A percentile compares a stretch with the other conserved stretches of the same genome.
Evolutionary conservation across 164 flowering plant genomes (phyloP).

Genomic region (Umbellularia californica): DNA sequence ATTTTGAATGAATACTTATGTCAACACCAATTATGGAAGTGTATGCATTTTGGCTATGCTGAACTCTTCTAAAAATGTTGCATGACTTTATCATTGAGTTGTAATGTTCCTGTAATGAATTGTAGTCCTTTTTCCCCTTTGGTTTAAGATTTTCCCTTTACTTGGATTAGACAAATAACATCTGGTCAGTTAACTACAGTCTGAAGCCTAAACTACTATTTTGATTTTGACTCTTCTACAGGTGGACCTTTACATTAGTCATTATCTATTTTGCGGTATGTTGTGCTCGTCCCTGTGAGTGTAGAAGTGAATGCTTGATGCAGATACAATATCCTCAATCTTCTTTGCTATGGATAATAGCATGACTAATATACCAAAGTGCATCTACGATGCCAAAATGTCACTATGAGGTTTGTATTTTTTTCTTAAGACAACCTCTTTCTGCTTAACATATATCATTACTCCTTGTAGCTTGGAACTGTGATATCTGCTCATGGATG

Average conservation of each 20-base stretch:
- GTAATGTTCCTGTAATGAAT: background rate
- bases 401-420: background rate
- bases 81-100: background rate
- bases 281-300: background rate
- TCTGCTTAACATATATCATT: background rate
- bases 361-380: background rate
- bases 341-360: background rate
- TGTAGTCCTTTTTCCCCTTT: background rate
- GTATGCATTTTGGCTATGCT: background rate
- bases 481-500: conserved; percentile 51
- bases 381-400: no score
- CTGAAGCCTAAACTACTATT: background rate
- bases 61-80: background rate
- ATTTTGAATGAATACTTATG: background rate
- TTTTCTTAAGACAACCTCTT: background rate
- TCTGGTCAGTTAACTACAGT: background rate
- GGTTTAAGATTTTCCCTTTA: background rate
- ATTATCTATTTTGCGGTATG: background rate
- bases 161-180: background rate
- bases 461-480: conserved; percentile 35
- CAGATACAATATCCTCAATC: background rate
- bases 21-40: background rate
- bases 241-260: background rate
- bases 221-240: background rate
- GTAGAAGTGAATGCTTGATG: background rate